Conservation (phyloP, 345 rosid species). For the Eucalyptus caleyi region DNA sequence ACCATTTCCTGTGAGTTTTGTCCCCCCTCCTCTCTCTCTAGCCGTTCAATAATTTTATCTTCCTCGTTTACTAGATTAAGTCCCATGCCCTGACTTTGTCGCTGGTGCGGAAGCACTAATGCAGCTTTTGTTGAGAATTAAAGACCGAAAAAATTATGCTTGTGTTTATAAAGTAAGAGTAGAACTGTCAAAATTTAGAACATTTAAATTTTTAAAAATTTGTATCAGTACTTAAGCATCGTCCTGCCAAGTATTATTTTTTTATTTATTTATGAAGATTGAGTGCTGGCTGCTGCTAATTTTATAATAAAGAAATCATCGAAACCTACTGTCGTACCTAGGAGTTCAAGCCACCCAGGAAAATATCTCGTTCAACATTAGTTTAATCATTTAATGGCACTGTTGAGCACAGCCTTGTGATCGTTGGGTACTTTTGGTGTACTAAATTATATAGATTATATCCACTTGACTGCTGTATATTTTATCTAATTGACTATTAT, state of each 20-base stretch:
- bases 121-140: neutral
- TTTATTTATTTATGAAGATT: neutral
- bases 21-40: neutral
- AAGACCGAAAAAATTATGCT: neutral
- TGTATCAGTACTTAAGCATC: neutral
- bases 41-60: neutral
- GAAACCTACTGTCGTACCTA: neutral
- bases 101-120: neutral
- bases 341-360: neutral
- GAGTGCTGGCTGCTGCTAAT: neutral
- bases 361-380: neutral
- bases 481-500: neutral
- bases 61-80: neutral
- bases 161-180: neutral
- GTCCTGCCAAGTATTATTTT: neutral
- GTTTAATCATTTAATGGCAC: neutral
- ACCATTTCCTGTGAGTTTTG: neutral
- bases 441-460: neutral
- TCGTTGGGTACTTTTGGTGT: neutral
- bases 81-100: neutral
- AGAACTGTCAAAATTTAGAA: neutral
- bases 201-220: neutral
- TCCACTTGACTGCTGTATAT: neutral
- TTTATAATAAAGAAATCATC: neutral
- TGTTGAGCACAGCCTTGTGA: neutral